Base-by-base conservation (phyloP, 441 rosid genomes). In the Metrosideros polymorpha region DNA sequence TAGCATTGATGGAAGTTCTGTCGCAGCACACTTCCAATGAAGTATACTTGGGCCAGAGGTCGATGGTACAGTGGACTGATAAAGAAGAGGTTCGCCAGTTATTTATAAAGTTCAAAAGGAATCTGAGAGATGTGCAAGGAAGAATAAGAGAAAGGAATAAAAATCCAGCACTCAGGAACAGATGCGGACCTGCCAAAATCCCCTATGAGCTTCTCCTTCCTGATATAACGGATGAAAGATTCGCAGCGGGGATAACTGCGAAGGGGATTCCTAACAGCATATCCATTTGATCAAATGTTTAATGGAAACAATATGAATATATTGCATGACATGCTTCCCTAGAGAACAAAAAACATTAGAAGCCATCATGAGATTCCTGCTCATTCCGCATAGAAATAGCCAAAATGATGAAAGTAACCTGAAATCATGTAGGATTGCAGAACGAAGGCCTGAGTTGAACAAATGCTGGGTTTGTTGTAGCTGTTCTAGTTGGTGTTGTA, bases 191-290 rank as follows among this genome's bases (percentile, higher is more conserved):
- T 50, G 92, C 94, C 50, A 89, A 91, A 83, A 89, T 95, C 84
- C 90, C 95, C n/a, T 95, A 93, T 86, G 82, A 85, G 84, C 89
- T 91, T 88, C 90, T 95, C 77, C 63, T 88, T 54, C 95, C 98
- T 50, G 86, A 85, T 85, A 88, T 89, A 52, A 88, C 89, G n/a
- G 90, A 88, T 51, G 87, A 49, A 5, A 86, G 84, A 76, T 43
- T 83, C 82, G 66, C 27, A 83, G 89, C 19, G 29, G 92, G 95
- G 57, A 83, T 91, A 63, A 91, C 88, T 18, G 92, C 90, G 43
- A 90, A 85, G 86, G 96, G 95, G 75, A 92, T 94, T 56, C 96
- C 96, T 32, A 94, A 91, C 86, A 93, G 94, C 89, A 90, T 91
- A 86, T 91, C 95, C 71, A 92, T 93, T 61, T 95, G 86, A 89